Percentiles rank a stretch among this genome's conserved stretches.
Evolutionary conservation across 176 grass and related monocot species (phyloP).

Genomic region (Aegilops sharonensis): DNA sequence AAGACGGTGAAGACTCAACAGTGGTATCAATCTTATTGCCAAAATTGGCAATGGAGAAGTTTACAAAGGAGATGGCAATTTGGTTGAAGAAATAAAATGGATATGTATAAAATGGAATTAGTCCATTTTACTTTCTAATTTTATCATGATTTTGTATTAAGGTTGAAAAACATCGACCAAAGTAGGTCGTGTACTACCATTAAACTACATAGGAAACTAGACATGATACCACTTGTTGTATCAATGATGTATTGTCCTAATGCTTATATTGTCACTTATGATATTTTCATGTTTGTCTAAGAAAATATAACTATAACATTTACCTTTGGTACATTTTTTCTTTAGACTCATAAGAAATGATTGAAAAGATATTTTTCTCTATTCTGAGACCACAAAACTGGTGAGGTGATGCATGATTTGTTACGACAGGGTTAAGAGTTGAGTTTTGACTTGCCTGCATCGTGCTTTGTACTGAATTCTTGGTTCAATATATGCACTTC

Average conservation of each 20-base stretch:
- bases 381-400: neutral
- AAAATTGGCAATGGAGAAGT: neutral
- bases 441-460: neutral
- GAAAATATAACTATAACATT: neutral
- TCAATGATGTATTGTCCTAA: neutral
- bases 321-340: neutral
- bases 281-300: too few relatives aligned
- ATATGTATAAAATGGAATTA: neutral
- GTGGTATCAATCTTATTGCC: neutral
- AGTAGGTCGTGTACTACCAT: neutral
- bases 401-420: neutral
- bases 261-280: neutral
- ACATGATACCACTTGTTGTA: neutral
- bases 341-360: neutral
- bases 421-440: neutral
- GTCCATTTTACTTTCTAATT: neutral
- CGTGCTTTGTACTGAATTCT: neutral
- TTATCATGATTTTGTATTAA: neutral
- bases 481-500: neutral
- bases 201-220: neutral
- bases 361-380: neutral
- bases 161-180: neutral
- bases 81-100: neutral
- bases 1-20: neutral
- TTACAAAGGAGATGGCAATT: neutral